Evolutionary conservation across 371 early-diverging fungal species (phyloP).

Genomic region (Haplosporangium sp.): DNA sequence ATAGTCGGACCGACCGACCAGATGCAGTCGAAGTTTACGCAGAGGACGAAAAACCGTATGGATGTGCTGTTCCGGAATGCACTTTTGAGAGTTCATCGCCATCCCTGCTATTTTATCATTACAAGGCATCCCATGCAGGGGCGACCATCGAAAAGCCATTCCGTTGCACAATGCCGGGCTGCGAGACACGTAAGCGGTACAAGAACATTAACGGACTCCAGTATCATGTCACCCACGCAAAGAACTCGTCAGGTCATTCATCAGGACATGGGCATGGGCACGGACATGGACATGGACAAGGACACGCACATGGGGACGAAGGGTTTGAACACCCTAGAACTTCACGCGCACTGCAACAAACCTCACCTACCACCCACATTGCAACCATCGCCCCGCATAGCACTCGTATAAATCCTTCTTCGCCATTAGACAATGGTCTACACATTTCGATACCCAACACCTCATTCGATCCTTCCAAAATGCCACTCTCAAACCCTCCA

Average conservation of each 20-base stretch:
- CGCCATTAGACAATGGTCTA: slow-evolving; percentile 8
- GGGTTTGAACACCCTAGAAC: background rate
- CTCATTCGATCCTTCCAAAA: slow-evolving; percentile 20
- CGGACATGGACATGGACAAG: background rate
- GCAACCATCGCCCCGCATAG: slow-evolving; percentile 4
- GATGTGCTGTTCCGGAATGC: slow-evolving; percentile 75
- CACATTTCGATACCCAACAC: slow-evolving; percentile 14
- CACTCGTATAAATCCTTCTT: background rate
- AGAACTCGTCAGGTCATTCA: slow-evolving; percentile 65
- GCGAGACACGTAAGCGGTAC: slow-evolving; percentile 82
- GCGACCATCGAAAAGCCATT: slow-evolving; percentile 66
- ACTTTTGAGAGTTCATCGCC: slow-evolving; percentile 67
- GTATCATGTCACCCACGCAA: slow-evolving; percentile 89
- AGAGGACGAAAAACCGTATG: slow-evolving; percentile 69
- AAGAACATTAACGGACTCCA: slow-evolving; percentile 97
- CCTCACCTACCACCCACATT: background rate
- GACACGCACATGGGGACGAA: background rate
- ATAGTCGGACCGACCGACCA: slow-evolving; percentile 16
- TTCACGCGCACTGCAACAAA: background rate
- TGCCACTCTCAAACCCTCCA: slow-evolving; percentile 29
- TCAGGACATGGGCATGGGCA: background rate
- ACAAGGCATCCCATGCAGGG: slow-evolving; percentile 70
- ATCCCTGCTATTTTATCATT: slow-evolving; percentile 72
- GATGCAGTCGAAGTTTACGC: slow-evolving; percentile 25
- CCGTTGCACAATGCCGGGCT: slow-evolving; percentile 83